Percentiles rank a stretch among this genome's conserved stretches.
Conservation (phyloP, 2,329 filamentous ascomycete species). For the Pezicula carpinea region DNA sequence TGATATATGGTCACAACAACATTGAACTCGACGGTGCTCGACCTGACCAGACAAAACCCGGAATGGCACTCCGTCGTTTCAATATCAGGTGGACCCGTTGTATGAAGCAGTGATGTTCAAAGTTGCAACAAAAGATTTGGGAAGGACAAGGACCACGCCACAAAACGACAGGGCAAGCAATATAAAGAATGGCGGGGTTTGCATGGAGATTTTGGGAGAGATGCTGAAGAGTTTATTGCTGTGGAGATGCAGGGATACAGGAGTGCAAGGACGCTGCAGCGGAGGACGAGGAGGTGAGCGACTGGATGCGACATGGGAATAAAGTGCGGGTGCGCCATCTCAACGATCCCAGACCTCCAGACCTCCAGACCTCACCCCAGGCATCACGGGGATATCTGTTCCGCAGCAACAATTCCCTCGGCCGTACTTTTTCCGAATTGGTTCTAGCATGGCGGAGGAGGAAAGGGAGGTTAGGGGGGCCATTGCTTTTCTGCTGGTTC, state of each 20-base stretch:
- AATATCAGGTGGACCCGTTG: conserved; percentile 23
- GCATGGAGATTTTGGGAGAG: conserved; percentile 23
- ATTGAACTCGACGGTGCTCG: conserved; percentile 19
- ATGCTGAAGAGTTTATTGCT: conserved; percentile 22
- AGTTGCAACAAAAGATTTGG: conserved; percentile 8
- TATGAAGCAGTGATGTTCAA: conserved; percentile 17
- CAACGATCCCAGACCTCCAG: too few species aligned
- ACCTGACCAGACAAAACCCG: conserved; percentile 1
- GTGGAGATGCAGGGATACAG: conserved; percentile 15
- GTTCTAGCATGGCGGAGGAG: not conserved
- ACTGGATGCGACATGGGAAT: not conserved
- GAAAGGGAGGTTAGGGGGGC: not conserved
- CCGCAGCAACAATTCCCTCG: conserved; percentile 8
- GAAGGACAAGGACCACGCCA: conserved; percentile 16
- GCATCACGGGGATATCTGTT: conserved; percentile 7
- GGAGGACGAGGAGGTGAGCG: too few species aligned
- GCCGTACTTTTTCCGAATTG: conserved; percentile 11
- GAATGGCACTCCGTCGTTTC: conserved; percentile 9
- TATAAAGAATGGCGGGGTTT: conserved; percentile 25
- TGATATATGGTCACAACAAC: conserved; percentile 13
- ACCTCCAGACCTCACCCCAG: conserved; percentile 1
- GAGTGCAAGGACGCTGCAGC: conserved; percentile 4
- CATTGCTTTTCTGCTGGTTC: not conserved
- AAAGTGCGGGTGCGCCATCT: too few species aligned
- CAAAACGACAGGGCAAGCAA: conserved; percentile 22